Evolutionary conservation across 2,329 filamentous ascomycete species (phyloP).

Genomic region (Penicillium sp.): DNA sequence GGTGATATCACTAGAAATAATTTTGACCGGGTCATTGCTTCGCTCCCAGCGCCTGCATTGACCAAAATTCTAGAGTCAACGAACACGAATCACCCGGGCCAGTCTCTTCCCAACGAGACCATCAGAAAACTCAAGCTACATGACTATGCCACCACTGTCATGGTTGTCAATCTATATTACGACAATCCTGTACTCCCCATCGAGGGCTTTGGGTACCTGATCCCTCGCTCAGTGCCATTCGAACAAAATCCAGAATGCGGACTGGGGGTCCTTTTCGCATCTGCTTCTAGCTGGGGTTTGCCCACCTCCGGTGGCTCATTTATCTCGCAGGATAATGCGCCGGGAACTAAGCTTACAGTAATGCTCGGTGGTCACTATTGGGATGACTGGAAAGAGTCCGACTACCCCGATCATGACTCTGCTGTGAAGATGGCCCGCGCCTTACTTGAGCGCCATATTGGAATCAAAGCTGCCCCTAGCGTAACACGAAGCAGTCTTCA

Average conservation of each 20-base stretch:
- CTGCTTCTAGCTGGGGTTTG: conserved; percentile 58
- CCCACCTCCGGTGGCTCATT: conserved; percentile 29
- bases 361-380: conserved; percentile 96
- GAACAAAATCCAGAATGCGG: conserved; percentile 77
- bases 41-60: conserved; percentile 30
- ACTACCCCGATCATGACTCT: conserved; percentile 64
- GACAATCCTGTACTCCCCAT: conserved; percentile 63
- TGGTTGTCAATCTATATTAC: conserved; percentile 91
- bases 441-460: conserved; percentile 71
- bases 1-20: not conserved
- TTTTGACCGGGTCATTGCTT: conserved; percentile 36
- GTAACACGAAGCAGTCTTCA: conserved; percentile 62
- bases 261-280: conserved; percentile 91
- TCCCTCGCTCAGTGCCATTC: conserved; percentile 70
- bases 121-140: conserved; percentile 32
- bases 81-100: conserved; percentile 3
- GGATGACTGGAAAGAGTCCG: conserved; percentile 57
- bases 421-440: conserved; percentile 68
- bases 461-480: conserved; percentile 63
- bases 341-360: conserved; percentile 83
- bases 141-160: conserved; percentile 72
- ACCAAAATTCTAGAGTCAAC: conserved; percentile 21
- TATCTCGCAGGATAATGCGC: conserved; percentile 46
- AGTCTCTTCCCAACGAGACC: conserved; percentile 15
- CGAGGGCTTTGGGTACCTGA: conserved; percentile 85